Base-by-base conservation (phyloP, 306 rosid genomes). In the Begonia loranthoides region DNA sequence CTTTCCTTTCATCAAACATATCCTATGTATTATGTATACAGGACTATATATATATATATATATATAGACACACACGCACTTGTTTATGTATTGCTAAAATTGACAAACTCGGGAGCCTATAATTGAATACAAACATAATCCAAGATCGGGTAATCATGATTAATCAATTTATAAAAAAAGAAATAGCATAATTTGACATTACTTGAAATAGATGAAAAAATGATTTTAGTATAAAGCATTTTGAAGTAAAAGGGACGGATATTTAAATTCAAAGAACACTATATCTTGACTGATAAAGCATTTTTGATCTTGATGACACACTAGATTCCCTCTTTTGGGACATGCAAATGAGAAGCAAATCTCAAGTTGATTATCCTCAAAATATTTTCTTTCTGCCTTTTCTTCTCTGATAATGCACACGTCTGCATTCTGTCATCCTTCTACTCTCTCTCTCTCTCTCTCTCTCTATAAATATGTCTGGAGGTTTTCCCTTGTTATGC, bases 361-460 rank as follows among this genome's bases (percentile, higher is more conserved):
- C 15, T 10, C 13, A 9, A 54, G 6, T 43, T 11, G 47, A 3
- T 43, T 53, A 51, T 34, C 54, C 54, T 9, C 13, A 28, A 28
- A 28, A 28, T 5, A 52, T 39, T 16, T 9, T 66, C 13, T 41
- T 60, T 12, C 17, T 49, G 55, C 46, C 11, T 52, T 62, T 53
- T 43, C 39, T 48, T 59, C 50, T 15, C 51, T 39, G 36, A 58
- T 45, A 57, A 19, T 41, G 36, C 50, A 34, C 46, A 63, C 69
- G 45, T 49, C 70, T 57, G 57, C 36, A 33, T 50, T 3, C 64
- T 33, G 41, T 28, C 62, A 49, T 19, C 51, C 45, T 17, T 57
- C 15, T 21, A 44, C 12, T 24, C 49, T 45, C 49, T 66, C 62
- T 49, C 17, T 0, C 17, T 59, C 61, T 56, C 53, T 19, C 51